Evolutionary conservation across 108 stramenopile species (phyloP).

Genomic region (Pseudonitzschia pungens): DNA sequence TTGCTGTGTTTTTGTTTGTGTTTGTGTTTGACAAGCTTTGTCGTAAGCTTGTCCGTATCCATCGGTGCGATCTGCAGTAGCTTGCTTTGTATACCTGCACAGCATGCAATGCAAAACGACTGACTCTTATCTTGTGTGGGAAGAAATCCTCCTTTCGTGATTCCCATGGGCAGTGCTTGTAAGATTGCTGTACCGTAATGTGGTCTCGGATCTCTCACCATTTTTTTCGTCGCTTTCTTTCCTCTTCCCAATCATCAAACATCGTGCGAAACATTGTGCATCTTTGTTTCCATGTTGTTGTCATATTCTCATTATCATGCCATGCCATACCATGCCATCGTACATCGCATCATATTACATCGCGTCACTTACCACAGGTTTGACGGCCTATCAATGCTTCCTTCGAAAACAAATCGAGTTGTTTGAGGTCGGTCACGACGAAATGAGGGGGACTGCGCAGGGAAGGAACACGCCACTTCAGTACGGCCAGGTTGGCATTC

Average conservation of each 20-base stretch:
- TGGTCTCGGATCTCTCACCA: not conserved
- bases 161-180: too few species aligned
- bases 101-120: too few species aligned
- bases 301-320: too few species aligned
- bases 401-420: constrained; percentile 57
- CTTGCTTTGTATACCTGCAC: too few species aligned
- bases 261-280: too few species aligned
- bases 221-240: not conserved
- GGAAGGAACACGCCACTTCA: constrained; percentile 47
- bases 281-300: too few species aligned
- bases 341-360: not conserved
- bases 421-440: constrained; percentile 46
- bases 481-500: constrained; percentile 51
- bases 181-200: too few species aligned
- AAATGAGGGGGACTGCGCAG: constrained; percentile 31
- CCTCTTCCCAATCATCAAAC: not conserved
- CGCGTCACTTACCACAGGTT: not conserved
- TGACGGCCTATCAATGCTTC: constrained; percentile 54
- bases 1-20: not conserved
- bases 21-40: not conserved
- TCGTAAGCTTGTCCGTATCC: too few species aligned
- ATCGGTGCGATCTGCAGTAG: too few species aligned
- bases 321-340: too few species aligned
- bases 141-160: too few species aligned
- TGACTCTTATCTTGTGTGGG: too few species aligned